A percentile compares a stretch with the other conserved stretches of the same genome.
phyloP scores from a whole-genome alignment of 139 green algal species.

The Tetradesmus obliquus region DNA sequence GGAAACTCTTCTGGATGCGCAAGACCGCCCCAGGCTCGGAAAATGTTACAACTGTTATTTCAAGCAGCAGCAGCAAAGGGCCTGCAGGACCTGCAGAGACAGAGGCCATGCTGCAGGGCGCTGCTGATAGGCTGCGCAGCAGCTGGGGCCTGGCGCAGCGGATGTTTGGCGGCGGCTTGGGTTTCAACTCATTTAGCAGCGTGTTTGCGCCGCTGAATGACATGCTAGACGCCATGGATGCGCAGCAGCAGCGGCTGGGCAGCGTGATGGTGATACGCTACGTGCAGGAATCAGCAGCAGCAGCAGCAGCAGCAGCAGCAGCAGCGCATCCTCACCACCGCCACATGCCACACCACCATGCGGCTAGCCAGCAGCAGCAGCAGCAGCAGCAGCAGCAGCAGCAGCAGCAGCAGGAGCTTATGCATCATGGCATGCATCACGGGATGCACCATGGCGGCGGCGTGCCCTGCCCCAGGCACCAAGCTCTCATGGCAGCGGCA shows the following conservation, averaged over 20 bases:
- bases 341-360: not conserved
- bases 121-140: not conserved
- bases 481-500: conserved; percentile 18
- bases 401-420: not conserved
- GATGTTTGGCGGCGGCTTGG: not conserved
- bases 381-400: not conserved
- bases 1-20: not conserved
- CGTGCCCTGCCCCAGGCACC: not conserved
- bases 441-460: not conserved
- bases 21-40: not conserved
- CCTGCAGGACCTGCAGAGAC: conserved; percentile 1
- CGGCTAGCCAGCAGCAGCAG: not conserved
- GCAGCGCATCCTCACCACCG: not conserved
- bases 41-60: not conserved
- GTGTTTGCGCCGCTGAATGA: not conserved
- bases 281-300: not conserved
- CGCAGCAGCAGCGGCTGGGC: conserved; percentile 28
- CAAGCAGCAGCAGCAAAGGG: not conserved
- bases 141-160: not conserved
- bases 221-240: not conserved
- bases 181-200: not conserved
- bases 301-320: not conserved
- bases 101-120: not conserved
- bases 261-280: not conserved
- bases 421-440: not conserved